Conservation (phyloP, 441 rosid genomes). For the Eutrema salsugineum region DNA sequence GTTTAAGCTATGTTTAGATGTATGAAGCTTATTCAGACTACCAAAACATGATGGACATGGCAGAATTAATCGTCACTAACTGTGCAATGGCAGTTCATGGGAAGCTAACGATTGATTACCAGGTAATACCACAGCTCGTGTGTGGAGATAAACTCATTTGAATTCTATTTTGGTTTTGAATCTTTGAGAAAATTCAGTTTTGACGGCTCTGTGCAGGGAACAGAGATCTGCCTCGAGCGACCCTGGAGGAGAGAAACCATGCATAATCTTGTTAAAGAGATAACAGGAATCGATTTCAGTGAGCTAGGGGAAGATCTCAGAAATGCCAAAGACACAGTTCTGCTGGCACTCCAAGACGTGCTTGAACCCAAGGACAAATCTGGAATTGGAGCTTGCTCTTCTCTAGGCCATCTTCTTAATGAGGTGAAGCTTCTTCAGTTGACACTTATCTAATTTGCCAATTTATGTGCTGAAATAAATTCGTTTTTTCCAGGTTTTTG, state of each 20-base stretch:
- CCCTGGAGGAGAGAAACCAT: constrained; percentile 98
- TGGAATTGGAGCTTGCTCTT: constrained; percentile 66
- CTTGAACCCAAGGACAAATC: constrained; percentile 70
- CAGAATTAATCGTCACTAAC: constrained; percentile 76
- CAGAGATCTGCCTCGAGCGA: constrained; percentile 73
- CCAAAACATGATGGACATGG: constrained; percentile 89
- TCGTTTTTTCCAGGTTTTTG: constrained; percentile 62
- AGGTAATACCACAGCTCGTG: constrained; percentile 39
- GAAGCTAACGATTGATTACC: constrained; percentile 75
- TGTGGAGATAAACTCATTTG: not conserved
- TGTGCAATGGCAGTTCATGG: constrained; percentile 85
- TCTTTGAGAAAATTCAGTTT: constrained; percentile 7
- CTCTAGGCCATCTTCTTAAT: constrained; percentile 83
- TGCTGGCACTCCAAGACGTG: constrained; percentile 48
- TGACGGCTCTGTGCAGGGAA: constrained; percentile 52
- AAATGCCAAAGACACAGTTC: constrained; percentile 61
- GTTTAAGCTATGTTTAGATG: constrained; percentile 52
- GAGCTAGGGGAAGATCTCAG: constrained; percentile 55
- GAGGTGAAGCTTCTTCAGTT: constrained; percentile 46
- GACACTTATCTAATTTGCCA: not conserved
- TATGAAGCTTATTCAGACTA: constrained; percentile 98
- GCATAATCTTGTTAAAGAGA: constrained; percentile 92
- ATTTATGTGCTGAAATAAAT: not conserved
- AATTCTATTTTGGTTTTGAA: not conserved
- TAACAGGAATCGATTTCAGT: constrained; percentile 65